phyloP scores from a whole-genome alignment of 768 basidiomycete species.

The Terana coerulea region DNA sequence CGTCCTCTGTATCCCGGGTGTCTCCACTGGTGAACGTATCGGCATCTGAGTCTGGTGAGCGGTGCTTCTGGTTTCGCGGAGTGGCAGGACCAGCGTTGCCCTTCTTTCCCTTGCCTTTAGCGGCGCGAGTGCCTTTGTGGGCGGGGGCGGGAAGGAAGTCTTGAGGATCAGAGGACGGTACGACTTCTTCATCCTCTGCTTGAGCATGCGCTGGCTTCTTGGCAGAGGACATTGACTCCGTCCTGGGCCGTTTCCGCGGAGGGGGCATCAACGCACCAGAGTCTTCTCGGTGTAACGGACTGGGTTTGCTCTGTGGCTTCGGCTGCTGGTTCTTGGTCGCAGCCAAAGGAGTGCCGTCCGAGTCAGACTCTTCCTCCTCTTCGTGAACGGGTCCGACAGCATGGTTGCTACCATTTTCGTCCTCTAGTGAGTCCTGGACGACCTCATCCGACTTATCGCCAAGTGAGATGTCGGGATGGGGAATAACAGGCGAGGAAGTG shows the following conservation, averaged over 20 bases:
- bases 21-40: neutral
- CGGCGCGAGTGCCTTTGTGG: neutral
- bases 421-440: neutral
- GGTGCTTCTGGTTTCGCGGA: neutral
- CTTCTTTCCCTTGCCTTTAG: conserved; percentile 3
- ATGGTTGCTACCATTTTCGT: neutral
- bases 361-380: conserved; percentile 35
- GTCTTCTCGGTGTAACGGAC: conserved; percentile 19
- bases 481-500: conserved; percentile 15
- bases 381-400: neutral
- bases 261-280: conserved; percentile 14
- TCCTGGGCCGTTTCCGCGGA: neutral
- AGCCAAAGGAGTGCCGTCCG: conserved; percentile 45
- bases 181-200: conserved; percentile 24
- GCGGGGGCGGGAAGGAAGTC: conserved; percentile 35
- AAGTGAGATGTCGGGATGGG: neutral
- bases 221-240: neutral
- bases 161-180: conserved; percentile 61
- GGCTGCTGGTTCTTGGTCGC: conserved; percentile 12
- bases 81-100: neutral
- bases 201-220: neutral
- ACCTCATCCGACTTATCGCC: neutral
- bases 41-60: neutral
- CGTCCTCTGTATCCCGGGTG: conserved; percentile 25
- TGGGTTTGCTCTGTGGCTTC: conserved; percentile 2